Evolutionary conservation across 768 basidiomycete species (phyloP).

Genomic region (Zangia roseola): DNA sequence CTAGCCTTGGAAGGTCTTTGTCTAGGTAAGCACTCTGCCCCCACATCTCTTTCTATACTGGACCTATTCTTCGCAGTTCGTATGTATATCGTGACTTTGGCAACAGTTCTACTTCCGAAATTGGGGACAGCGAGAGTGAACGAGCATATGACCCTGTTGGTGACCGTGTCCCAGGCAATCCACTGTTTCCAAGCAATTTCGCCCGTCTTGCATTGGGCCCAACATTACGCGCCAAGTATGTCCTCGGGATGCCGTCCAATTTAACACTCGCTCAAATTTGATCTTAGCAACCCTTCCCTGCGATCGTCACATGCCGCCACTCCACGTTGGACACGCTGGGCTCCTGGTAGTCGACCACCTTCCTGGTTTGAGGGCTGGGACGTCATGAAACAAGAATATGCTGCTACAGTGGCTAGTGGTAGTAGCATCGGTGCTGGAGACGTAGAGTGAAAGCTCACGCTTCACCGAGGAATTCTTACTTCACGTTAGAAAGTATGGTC

Average conservation of each 20-base stretch:
- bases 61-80: constrained; percentile 10
- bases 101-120: constrained; percentile 13
- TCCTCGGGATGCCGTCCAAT: neutral
- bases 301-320: constrained; percentile 10
- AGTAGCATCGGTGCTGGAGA: constrained; percentile 29
- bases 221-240: constrained; percentile 57
- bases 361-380: constrained; percentile 46
- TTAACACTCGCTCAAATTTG: constrained; percentile 1
- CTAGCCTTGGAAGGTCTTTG: constrained; percentile 27
- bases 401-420: constrained; percentile 39
- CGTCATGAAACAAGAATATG: constrained; percentile 41
- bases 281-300: constrained; percentile 27
- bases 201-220: constrained; percentile 64
- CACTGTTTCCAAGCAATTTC: constrained; percentile 82
- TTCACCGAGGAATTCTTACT: neutral
- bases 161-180: constrained; percentile 69
- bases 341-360: constrained; percentile 29
- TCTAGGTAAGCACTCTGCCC: constrained; percentile 15
- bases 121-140: constrained; percentile 29
- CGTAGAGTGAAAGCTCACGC: constrained; percentile 7
- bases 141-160: constrained; percentile 48
- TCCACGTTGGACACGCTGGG: constrained; percentile 27
- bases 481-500: neutral
- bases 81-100: constrained; percentile 16
- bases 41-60: neutral